Conservation (phyloP, 768 basidiomycete genomes). For the Royoungia palumana region DNA sequence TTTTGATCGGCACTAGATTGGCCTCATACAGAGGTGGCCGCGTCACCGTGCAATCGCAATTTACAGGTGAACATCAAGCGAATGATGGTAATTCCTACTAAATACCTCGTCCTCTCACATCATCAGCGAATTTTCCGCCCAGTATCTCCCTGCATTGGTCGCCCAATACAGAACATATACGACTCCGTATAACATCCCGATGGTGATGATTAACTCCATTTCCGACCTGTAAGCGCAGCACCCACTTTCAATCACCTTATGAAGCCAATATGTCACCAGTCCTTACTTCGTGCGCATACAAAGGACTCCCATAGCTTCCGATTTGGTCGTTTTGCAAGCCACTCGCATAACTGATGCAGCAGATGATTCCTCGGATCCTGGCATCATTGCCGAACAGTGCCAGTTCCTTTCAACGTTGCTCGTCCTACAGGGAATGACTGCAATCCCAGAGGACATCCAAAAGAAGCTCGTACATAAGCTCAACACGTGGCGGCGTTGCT, state of each 20-base stretch:
- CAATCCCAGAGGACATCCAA: conserved; percentile 32
- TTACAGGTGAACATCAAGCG: conserved; percentile 3
- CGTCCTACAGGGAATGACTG: conserved; percentile 34
- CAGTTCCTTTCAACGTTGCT: conserved; percentile 42
- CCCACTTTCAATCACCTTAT: background rate
- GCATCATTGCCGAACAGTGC: conserved; percentile 32
- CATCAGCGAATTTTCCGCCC: conserved; percentile 34
- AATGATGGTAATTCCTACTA: no score
- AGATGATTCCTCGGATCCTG: conserved; percentile 9
- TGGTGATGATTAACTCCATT: conserved; percentile 34
- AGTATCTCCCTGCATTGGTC: conserved; percentile 34
- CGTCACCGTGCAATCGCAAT: background rate
- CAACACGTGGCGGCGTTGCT: conserved; percentile 31
- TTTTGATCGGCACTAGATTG: conserved; percentile 22
- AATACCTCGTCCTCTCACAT: conserved; percentile 15
- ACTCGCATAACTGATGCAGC: conserved; percentile 30
- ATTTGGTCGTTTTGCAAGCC: conserved; percentile 36
- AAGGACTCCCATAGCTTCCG: conserved; percentile 29
- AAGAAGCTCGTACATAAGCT: conserved; percentile 33
- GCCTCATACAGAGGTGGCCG: conserved; percentile 26
- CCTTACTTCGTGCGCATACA: conserved; percentile 42
- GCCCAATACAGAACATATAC: conserved; percentile 28
- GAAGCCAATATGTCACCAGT: conserved; percentile 15
- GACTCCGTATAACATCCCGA: conserved; percentile 22
- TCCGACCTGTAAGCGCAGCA: conserved; percentile 29